phyloP scores from a whole-genome alignment of 331 rosid species.

The Acacia pycnantha region DNA sequence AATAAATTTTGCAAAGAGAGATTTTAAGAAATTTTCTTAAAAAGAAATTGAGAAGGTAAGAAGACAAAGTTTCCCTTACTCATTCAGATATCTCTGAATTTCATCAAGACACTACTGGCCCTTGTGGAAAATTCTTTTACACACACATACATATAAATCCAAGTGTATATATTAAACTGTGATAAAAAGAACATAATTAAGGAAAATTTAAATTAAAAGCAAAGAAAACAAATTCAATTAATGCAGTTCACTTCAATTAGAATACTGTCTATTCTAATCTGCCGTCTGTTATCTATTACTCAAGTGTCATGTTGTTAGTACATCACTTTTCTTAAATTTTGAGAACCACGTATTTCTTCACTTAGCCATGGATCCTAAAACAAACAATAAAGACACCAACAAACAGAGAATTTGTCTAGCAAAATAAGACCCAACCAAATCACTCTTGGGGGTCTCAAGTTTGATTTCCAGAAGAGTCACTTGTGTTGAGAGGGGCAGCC shows the following conservation, averaged over 20 bases:
- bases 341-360: too few relatives aligned
- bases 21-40: too few relatives aligned
- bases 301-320: too few relatives aligned
- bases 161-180: background rate
- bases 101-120: slow-evolving; percentile 9
- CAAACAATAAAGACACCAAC: too few relatives aligned
- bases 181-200: background rate
- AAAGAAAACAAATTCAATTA: background rate
- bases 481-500: too few relatives aligned
- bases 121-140: background rate
- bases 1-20: too few relatives aligned
- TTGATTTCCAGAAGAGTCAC: too few relatives aligned
- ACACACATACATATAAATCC: background rate
- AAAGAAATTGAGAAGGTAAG: background rate
- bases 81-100: background rate
- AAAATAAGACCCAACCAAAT: too few relatives aligned
- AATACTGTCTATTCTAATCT: background rate
- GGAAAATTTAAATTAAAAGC: background rate
- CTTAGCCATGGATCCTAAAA: too few relatives aligned
- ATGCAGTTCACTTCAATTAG: background rate
- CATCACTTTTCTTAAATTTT: too few relatives aligned
- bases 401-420: too few relatives aligned
- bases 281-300: background rate
- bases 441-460: fast-evolving
- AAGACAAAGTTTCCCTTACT: background rate